These are phyloP conservation scores for Epithele typhae DNA, from an alignment of 768 basidiomycete species.

Conservation along the genomic window DNA sequence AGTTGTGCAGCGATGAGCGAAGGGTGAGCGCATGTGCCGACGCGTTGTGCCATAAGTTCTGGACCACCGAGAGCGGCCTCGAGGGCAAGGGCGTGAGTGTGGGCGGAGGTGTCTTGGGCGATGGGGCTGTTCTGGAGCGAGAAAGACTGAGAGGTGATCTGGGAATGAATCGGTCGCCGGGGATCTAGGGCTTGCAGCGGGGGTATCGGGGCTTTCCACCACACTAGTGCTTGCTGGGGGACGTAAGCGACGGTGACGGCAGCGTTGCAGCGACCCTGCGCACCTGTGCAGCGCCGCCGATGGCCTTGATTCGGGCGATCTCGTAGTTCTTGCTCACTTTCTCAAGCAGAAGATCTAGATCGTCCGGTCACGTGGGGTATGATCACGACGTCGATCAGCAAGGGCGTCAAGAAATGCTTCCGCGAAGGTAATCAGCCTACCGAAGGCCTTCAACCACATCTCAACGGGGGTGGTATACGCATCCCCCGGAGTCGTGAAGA, in stretches of 20 bases:
- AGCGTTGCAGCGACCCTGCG: constrained; percentile 6
- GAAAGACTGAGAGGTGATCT: constrained; percentile 64
- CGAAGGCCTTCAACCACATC: constrained; percentile 87
- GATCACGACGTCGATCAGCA: constrained; percentile 11
- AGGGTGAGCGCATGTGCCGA: constrained; percentile 67
- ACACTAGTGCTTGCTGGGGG: constrained; percentile 65
- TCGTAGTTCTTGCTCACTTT: constrained; percentile 70
- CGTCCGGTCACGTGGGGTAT: background rate
- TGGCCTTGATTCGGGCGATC: constrained; percentile 63
- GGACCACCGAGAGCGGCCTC: constrained; percentile 76
- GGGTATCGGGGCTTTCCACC: constrained; percentile 81
- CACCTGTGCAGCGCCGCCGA: constrained; percentile 79
- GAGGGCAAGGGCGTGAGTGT: constrained; percentile 70
- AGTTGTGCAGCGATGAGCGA: constrained; percentile 74
- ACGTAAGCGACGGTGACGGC: too few species aligned
- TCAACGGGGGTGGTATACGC: constrained; percentile 86
- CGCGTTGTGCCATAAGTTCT: constrained; percentile 70
- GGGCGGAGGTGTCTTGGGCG: constrained; percentile 76
- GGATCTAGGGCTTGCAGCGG: constrained; percentile 72
- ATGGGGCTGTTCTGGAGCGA: constrained; percentile 72
- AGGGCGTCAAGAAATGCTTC: constrained; percentile 39
- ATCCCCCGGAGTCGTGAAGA: constrained; percentile 83
- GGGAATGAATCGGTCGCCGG: constrained; percentile 60
- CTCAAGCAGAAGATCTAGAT: constrained; percentile 66
- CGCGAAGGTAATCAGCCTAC: constrained; percentile 47